phyloP scores from a whole-genome alignment of 164 flowering plant species.

The Echeveria elegans region DNA sequence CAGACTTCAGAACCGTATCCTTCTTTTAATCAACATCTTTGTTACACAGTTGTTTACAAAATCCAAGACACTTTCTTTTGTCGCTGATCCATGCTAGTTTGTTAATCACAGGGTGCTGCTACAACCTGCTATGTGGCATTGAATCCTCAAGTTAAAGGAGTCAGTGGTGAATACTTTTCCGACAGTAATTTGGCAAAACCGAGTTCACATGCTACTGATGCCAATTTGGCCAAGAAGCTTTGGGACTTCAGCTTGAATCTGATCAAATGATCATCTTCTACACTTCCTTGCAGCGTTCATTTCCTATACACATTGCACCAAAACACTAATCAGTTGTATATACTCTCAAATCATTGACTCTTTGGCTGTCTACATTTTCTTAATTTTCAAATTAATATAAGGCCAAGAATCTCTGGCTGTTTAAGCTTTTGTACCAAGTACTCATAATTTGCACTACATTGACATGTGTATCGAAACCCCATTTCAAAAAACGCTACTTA shows the following conservation, averaged over 20 bases:
- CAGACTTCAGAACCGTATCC: neutral
- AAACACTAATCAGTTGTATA: too few relatives aligned
- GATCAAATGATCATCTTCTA: constrained; percentile 11
- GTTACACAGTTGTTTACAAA: neutral
- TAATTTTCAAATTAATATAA: neutral
- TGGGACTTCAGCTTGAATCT: constrained; percentile 35
- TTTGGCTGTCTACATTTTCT: neutral
- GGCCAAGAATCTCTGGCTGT: neutral
- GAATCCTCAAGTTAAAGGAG: constrained; percentile 27
- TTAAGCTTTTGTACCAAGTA: too few relatives aligned
- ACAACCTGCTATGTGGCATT: constrained; percentile 37
- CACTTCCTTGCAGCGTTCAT: neutral
- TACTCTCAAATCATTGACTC: neutral
- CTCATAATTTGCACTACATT: too few relatives aligned
- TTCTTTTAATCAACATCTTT: neutral
- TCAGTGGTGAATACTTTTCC: constrained; percentile 27
- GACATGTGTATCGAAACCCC: too few relatives aligned
- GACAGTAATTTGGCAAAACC: constrained; percentile 25
- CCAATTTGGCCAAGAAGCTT: constrained; percentile 24
- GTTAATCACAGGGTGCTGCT: constrained; percentile 26
- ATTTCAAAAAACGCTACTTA: too few relatives aligned
- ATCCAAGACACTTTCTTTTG: neutral
- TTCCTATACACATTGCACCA: neutral
- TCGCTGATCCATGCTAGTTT: neutral
- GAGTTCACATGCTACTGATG: constrained; percentile 12